Conservation (phyloP, 768 basidiomycete genomes). For the Boletales sp. region DNA sequence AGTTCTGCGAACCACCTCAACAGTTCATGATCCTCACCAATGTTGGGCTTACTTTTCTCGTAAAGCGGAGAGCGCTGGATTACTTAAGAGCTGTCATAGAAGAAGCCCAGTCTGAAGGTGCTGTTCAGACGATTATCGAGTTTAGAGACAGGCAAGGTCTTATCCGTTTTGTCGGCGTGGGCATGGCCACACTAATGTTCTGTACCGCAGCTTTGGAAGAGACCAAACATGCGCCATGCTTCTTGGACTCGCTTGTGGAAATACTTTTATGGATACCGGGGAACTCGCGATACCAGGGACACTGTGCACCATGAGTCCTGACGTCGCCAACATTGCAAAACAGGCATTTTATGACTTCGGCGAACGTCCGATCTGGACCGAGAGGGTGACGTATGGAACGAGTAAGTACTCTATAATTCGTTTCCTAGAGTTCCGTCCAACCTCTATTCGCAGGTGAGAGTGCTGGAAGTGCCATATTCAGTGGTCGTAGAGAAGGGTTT, state of each 20-base stretch:
- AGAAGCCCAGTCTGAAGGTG: constrained; percentile 72
- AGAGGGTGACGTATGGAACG: constrained; percentile 72
- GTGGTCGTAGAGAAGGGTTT: constrained; percentile 85
- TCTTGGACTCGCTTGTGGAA: constrained; percentile 79
- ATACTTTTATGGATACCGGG: constrained; percentile 68
- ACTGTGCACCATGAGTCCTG: constrained; percentile 52
- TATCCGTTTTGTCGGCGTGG: not conserved
- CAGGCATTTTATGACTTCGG: constrained; percentile 86
- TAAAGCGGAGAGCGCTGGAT: constrained; percentile 81
- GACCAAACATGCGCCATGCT: constrained; percentile 93
- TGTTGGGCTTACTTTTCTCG: constrained; percentile 76
- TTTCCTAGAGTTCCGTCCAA: not conserved
- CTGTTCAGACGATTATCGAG: constrained; percentile 73
- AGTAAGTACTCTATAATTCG: constrained; percentile 37
- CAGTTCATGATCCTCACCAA: constrained; percentile 90
- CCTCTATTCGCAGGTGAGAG: constrained; percentile 46
- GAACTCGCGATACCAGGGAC: constrained; percentile 44
- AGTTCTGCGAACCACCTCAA: constrained; percentile 68
- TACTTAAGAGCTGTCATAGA: constrained; percentile 80
- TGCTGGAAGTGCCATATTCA: constrained; percentile 74
- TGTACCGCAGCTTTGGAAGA: constrained; percentile 68
- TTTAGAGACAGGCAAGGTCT: constrained; percentile 70
- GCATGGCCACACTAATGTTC: constrained; percentile 2
- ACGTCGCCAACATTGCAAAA: constrained; percentile 69
- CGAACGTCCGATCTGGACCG: constrained; percentile 79